Base-by-base conservation (phyloP, 768 basidiomycete genomes). In the Pisolithus marmoratus region DNA sequence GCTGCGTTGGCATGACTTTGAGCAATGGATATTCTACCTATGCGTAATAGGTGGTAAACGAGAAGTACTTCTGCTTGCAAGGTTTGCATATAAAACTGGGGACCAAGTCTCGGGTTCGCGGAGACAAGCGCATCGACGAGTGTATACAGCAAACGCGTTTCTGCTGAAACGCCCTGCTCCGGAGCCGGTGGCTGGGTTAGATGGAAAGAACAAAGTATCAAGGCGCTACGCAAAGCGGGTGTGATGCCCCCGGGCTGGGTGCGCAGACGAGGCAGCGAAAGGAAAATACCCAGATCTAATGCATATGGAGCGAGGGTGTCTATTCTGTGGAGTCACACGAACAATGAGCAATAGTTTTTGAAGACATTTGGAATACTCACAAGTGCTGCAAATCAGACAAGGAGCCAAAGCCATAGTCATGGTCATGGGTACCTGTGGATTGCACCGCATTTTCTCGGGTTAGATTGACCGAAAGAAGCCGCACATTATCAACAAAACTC, bases 211-310 rank as follows among this genome's bases (percentile, higher is more conserved):
- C 80, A 77, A 1, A 85, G 70, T 44, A 77, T 78, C 1, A 80
- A 73, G 4, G 69, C 70, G 53, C 70, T 77, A 34, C 78, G 67
- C 4, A 84, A 66, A 4, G 77, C 77, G 9, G 77, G 74, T 5
- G 78, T 67, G 31, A 81, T 74, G 8, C 73, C 72, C 15, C 64
- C 55, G 9, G 70, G 64, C 8, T 72, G 59, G 38, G 70, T 61
- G 5, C 71, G 69, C 51, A 86, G 80, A 4, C 81, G 75, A 6
- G 66, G 56, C 3, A 67, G 42, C 55, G 82, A 66, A 50, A 90
- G 77, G 65, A 88, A 90, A 60, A 89, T 82, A 5, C 84, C 84
- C 51, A 87, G 74, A 57, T 82, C 76, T 34, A 71, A 63, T 0
- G 78, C 74, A 57, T 86, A 74, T 14, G 77, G 78, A 12, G 82